These are phyloP conservation scores for Glebionis coronaria DNA, from an alignment of 129 eudicot species.

Conservation along the genomic window DNA sequence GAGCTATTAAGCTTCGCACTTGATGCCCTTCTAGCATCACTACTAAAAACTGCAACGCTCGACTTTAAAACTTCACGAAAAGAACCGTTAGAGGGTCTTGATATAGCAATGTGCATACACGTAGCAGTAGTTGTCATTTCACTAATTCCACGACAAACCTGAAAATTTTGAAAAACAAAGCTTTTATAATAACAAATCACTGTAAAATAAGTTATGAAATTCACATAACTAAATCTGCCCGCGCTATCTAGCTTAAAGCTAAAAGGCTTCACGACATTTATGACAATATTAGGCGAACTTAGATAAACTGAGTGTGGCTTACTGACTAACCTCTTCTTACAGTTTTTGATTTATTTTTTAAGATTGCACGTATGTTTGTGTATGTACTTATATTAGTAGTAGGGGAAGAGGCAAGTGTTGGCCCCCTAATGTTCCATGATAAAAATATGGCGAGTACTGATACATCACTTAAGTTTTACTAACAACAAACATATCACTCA, in stretches of 20 bases:
- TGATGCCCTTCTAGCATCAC: neutral
- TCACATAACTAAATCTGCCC: neutral
- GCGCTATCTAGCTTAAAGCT: neutral
- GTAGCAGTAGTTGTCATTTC: neutral
- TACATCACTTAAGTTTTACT: no score
- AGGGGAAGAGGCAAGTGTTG: no score
- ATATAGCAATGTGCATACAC: neutral
- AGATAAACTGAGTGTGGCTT: neutral
- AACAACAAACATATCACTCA: no score
- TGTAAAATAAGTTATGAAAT: neutral
- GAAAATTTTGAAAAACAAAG: neutral
- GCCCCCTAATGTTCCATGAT: no score
- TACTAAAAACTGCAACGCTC: neutral
- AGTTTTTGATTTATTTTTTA: no score
- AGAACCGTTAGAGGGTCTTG: neutral
- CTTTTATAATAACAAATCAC: neutral
- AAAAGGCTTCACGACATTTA: neutral
- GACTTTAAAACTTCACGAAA: neutral
- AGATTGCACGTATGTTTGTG: no score
- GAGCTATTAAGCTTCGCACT: neutral
- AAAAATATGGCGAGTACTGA: no score
- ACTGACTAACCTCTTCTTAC: no score
- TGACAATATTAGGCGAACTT: neutral
- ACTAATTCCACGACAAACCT: neutral
- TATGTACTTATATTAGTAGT: no score